Evolutionary conservation across 352 stramenopile species (phyloP).

Genomic region (Pythium folliculosum): DNA sequence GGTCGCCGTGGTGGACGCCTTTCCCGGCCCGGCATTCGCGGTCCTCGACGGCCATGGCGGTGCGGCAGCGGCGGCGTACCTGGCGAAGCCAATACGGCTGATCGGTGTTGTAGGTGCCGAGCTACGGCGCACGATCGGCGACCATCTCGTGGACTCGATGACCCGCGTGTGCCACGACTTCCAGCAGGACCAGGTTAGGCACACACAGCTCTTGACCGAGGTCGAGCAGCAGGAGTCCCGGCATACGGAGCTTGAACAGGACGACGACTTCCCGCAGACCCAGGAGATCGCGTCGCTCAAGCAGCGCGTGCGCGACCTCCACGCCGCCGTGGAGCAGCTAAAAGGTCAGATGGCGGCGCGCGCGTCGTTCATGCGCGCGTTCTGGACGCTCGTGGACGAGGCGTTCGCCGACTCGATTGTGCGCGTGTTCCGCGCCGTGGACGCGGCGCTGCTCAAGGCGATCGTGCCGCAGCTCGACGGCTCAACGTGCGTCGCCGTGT

Average conservation of each 20-base stretch:
- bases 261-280: background rate
- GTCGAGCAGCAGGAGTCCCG: background rate
- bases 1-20: constrained; percentile 28
- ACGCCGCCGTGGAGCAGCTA: constrained; percentile 1
- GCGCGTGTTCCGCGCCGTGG: constrained; percentile 43
- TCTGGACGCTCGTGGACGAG: constrained; percentile 32
- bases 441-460: constrained; percentile 48
- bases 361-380: constrained; percentile 19
- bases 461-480: constrained; percentile 44
- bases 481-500: constrained; percentile 55
- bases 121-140: constrained; percentile 36
- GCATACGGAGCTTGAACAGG: background rate
- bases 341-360: background rate
- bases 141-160: constrained; percentile 29
- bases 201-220: background rate
- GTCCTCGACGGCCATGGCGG: constrained; percentile 69
- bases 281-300: constrained; percentile 3
- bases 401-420: constrained; percentile 37
- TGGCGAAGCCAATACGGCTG: constrained; percentile 36
- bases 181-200: background rate
- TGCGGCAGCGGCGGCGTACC: constrained; percentile 49
- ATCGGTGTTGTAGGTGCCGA: constrained; percentile 36
- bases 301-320: constrained; percentile 1
- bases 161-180: constrained; percentile 22
- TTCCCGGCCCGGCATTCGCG: constrained; percentile 55